A percentile compares a stretch with the other conserved stretches of the same genome.
These are phyloP conservation scores for Anethum foeniculum DNA, from an alignment of 140 eudicot genomes.

Conservation along the genomic window DNA sequence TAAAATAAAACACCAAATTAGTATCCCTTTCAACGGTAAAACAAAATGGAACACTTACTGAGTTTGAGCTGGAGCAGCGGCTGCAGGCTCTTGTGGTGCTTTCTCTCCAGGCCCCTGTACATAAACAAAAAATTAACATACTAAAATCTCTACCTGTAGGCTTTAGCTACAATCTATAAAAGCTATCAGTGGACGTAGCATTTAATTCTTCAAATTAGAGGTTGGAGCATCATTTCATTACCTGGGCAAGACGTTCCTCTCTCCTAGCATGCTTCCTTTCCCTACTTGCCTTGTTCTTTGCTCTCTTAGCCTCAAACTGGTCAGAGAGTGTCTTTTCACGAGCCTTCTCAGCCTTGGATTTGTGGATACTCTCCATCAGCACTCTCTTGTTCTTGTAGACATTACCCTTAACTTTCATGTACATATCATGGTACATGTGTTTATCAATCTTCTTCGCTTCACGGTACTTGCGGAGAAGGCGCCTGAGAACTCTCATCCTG, in stretches of 20 bases:
- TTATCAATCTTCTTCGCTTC: conserved; percentile 68
- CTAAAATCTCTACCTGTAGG: neutral
- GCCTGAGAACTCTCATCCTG: conserved; percentile 63
- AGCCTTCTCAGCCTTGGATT: conserved; percentile 71
- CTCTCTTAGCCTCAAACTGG: conserved; percentile 67
- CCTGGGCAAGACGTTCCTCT: conserved; percentile 64
- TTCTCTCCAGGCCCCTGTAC: conserved; percentile 47
- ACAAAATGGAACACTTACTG: conserved; percentile 35
- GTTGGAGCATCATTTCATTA: neutral
- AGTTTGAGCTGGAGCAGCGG: conserved; percentile 47
- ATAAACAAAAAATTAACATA: neutral
- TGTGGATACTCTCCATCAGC: conserved; percentile 65
- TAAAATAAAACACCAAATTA: neutral
- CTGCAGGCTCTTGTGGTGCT: conserved; percentile 35
- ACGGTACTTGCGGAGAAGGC: conserved; percentile 58
- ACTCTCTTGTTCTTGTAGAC: conserved; percentile 66
- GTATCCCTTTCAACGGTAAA: neutral
- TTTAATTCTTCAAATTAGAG: neutral
- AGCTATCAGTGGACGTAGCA: neutral
- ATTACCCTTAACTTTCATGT: conserved; percentile 74
- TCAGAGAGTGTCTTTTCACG: conserved; percentile 69
- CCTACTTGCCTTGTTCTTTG: conserved; percentile 68
- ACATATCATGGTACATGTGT: conserved; percentile 76
- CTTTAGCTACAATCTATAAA: neutral
- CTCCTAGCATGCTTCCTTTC: conserved; percentile 55